Evolutionary conservation across 139 green algal species (phyloP).

Genomic region (Tetratostichococcus sp.): DNA sequence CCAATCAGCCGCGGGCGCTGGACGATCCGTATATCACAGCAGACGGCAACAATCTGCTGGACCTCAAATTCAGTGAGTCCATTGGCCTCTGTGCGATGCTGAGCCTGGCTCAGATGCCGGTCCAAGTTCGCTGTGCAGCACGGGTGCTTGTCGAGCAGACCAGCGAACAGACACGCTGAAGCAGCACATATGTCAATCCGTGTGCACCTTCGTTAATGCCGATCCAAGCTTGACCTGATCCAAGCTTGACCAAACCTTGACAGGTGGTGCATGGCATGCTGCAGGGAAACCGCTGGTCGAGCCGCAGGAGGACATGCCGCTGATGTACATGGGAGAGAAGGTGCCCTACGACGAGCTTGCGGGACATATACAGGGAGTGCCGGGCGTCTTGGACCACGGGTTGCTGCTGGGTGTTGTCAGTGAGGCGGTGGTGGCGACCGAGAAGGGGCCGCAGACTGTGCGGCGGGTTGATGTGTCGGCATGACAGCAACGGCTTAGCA

Average conservation of each 20-base stretch:
- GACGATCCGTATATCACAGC: conserved; percentile 25
- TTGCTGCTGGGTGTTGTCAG: conserved; percentile 34
- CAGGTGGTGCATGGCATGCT: neutral
- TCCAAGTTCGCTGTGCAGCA: too few relatives aligned
- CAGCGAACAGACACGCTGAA: too few relatives aligned
- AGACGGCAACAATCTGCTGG: conserved; percentile 34
- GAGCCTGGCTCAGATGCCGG: too few relatives aligned
- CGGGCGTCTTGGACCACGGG: conserved; percentile 49
- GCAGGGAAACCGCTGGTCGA: neutral
- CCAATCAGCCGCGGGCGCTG: conserved; percentile 27
- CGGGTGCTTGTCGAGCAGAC: too few relatives aligned
- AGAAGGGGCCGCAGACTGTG: neutral
- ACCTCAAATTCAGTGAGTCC: conserved; percentile 39
- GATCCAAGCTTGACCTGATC: too few relatives aligned
- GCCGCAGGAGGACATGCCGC: neutral
- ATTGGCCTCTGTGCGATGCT: too few relatives aligned
- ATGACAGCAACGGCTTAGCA: neutral
- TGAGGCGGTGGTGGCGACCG: conserved; percentile 19
- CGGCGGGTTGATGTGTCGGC: neutral
- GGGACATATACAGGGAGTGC: conserved; percentile 40
- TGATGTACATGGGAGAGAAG: neutral
- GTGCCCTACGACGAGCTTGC: conserved; percentile 39
- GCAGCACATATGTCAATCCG: too few relatives aligned
- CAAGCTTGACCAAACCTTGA: too few relatives aligned
- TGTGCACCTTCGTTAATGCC: too few relatives aligned